Evolutionary conservation across 2,329 filamentous ascomycete species (phyloP).

Genomic region (Cytospora paraplurivora): DNA sequence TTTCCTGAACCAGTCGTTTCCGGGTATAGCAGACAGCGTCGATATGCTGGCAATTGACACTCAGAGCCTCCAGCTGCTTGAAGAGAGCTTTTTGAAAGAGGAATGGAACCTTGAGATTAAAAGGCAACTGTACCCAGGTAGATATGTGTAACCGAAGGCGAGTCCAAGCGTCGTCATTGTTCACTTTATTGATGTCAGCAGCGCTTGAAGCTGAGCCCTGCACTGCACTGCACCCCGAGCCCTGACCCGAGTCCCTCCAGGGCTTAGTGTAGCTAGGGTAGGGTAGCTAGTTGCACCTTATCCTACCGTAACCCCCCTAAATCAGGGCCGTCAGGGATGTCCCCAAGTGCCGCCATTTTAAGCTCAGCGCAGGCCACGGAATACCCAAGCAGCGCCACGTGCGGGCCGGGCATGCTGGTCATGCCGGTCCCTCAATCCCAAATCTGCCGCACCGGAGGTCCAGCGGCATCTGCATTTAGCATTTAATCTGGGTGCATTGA

Average conservation of each 20-base stretch:
- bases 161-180: slow-evolving; percentile 19
- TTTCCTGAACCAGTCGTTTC: not conserved
- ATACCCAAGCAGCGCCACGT: too few species aligned
- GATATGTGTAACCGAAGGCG: not conserved
- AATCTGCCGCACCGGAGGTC: slow-evolving; percentile 18
- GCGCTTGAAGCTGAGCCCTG: slow-evolving; percentile 2
- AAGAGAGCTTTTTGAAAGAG: not conserved
- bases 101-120: not conserved
- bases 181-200: slow-evolving; percentile 8
- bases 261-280: not conserved
- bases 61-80: not conserved
- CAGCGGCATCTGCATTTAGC: not conserved
- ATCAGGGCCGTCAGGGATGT: not conserved
- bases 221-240: not conserved
- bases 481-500: too few species aligned
- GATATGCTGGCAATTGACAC: not conserved
- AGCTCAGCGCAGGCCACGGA: not conserved
- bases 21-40: not conserved
- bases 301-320: too few species aligned
- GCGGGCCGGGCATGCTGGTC: slow-evolving; percentile 1
- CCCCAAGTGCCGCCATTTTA: slow-evolving; percentile 2
- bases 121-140: slow-evolving; percentile 3
- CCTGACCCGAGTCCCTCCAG: slow-evolving; percentile 10
- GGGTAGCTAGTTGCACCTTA: too few species aligned
- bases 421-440: slow-evolving; percentile 1